A percentile compares a stretch with the other conserved stretches of the same genome.
phyloP scores from a whole-genome alignment of 192 early-diverging fungal species.

The Backusella liffmaniae region DNA sequence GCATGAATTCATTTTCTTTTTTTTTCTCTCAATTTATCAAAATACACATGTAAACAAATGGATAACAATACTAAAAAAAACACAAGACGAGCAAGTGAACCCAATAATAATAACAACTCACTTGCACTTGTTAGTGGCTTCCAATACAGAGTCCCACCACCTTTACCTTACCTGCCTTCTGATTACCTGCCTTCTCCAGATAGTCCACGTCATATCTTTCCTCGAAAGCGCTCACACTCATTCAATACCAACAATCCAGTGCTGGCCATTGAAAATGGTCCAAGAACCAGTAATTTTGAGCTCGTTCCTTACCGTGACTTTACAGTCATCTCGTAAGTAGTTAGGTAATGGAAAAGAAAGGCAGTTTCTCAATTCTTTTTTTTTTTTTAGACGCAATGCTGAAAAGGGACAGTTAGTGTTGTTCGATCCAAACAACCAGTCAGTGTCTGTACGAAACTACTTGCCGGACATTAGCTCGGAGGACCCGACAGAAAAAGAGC shows the following conservation, averaged over 20 bases:
- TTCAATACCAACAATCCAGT: background rate
- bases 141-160: conserved; percentile 17
- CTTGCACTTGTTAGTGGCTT: background rate
- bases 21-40: background rate
- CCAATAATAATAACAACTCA: background rate
- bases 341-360: background rate
- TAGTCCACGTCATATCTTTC: conserved; percentile 27
- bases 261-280: background rate
- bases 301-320: conserved; percentile 58
- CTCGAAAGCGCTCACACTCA: conserved; percentile 5
- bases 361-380: background rate
- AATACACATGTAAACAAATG: background rate
- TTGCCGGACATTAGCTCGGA: background rate
- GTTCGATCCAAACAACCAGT: conserved; percentile 60
- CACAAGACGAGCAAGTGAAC: conserved; percentile 11
- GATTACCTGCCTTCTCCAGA: conserved; percentile 31
- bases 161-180: conserved; percentile 28
- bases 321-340: conserved; percentile 55
- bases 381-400: conserved; percentile 36
- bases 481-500: background rate
- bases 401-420: conserved; percentile 57
- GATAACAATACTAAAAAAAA: background rate
- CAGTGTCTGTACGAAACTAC: conserved; percentile 45
- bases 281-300: conserved; percentile 29
- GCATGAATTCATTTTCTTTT: background rate